phyloP scores from a whole-genome alignment of 1,139 yeast genomes.

The Suhomyces bokatorum region DNA sequence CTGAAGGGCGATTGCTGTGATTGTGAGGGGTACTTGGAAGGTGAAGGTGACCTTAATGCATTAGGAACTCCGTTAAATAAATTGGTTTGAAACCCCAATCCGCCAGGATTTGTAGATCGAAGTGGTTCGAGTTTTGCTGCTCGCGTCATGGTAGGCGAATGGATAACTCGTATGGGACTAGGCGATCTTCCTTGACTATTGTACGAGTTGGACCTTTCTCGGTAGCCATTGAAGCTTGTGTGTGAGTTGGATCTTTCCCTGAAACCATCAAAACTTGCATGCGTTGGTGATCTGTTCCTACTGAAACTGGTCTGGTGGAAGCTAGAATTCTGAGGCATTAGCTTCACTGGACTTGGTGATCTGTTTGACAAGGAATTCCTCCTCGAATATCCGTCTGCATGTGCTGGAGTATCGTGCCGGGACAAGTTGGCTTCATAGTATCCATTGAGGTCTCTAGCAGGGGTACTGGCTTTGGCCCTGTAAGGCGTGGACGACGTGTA shows the following conservation, averaged over 20 bases:
- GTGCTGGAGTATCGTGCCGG: slow-evolving; percentile 1
- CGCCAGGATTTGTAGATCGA: slow-evolving; percentile 1
- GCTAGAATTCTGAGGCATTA: slow-evolving; percentile 4
- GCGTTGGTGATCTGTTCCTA: slow-evolving; percentile 6
- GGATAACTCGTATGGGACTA: slow-evolving; percentile 10
- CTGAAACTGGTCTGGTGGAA: slow-evolving; percentile 2
- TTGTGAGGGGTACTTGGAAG: slow-evolving; percentile 10
- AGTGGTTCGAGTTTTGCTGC: slow-evolving; percentile 5
- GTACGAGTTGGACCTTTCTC: slow-evolving; percentile 9
- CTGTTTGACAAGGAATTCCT: slow-evolving; percentile 9
- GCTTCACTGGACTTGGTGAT: slow-evolving; percentile 17
- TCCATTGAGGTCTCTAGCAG: background rate
- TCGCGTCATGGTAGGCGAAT: slow-evolving; percentile 9
- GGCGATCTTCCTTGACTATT: slow-evolving; percentile 9
- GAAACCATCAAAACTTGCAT: slow-evolving; percentile 1
- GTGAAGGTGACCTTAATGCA: slow-evolving; percentile 14
- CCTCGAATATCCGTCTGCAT: slow-evolving; percentile 1
- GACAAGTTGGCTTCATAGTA: slow-evolving; percentile 3
- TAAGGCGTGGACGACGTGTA: slow-evolving; percentile 30
- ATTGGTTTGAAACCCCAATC: slow-evolving; percentile 5
- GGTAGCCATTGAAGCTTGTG: slow-evolving; percentile 4
- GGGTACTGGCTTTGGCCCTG: slow-evolving; percentile 5
- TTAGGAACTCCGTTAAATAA: slow-evolving; percentile 5
- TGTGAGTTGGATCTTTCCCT: slow-evolving; percentile 5
- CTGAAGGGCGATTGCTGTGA: slow-evolving; percentile 11